These are phyloP conservation scores for Leccinum uliginosum DNA, from an alignment of 768 basidiomycete genomes.

Conservation along the genomic window DNA sequence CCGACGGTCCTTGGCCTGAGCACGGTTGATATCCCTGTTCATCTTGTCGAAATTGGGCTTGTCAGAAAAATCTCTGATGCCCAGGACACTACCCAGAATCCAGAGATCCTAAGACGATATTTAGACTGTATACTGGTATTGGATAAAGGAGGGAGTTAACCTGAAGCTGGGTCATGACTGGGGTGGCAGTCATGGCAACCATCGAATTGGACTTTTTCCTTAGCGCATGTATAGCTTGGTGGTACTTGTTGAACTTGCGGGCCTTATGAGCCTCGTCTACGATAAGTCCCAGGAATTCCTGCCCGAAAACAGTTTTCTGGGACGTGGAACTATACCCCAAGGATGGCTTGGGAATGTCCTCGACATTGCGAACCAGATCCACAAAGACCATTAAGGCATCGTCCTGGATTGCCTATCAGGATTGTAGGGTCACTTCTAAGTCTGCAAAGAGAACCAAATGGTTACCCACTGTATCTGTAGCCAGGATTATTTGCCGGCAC, in stretches of 20 bases:
- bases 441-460: neutral
- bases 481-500: neutral
- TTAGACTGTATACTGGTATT: no score
- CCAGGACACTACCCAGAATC: neutral
- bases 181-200: neutral
- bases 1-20: neutral
- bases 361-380: neutral
- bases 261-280: neutral
- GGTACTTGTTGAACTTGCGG: neutral
- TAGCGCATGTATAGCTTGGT: neutral
- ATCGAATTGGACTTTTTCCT: neutral
- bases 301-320: neutral
- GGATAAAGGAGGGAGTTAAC: neutral
- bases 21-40: neutral
- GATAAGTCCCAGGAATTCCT: neutral
- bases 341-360: neutral
- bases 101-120: neutral
- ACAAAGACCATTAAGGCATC: neutral
- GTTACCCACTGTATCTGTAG: neutral
- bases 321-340: neutral
- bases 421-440: neutral
- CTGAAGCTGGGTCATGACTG: neutral
- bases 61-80: neutral
- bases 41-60: neutral
- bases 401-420: neutral